Evolutionary conservation across 192 early-diverging fungal species (phyloP).

Genomic region (Coemansia sp.): DNA sequence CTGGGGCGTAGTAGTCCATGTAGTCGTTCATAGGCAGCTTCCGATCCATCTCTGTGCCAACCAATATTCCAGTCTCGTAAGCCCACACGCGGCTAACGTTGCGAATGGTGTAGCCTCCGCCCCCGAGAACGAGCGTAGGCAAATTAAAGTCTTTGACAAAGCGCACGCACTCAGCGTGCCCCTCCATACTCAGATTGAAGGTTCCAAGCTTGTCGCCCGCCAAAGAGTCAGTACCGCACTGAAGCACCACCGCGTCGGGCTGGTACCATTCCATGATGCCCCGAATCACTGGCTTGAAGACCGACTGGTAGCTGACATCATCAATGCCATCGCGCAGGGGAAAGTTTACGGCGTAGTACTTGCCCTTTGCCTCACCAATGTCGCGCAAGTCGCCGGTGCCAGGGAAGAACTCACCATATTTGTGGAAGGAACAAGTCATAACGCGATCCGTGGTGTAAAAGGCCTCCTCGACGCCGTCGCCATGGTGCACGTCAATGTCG

Average conservation of each 20-base stretch:
- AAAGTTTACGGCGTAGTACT: slow-evolving; percentile 93
- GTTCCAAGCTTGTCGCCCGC: slow-evolving; percentile 89
- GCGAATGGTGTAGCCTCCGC: slow-evolving; percentile 96
- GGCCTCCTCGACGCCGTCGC: slow-evolving; percentile 98
- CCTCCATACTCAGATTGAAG: slow-evolving; percentile 93
- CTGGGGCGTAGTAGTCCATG: slow-evolving; percentile 90
- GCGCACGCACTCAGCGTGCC: slow-evolving; percentile 90
- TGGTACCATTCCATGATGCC: slow-evolving; percentile 92
- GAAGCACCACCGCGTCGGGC: slow-evolving; percentile 87
- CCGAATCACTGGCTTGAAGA: slow-evolving; percentile 84
- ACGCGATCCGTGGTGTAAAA: slow-evolving; percentile 99
- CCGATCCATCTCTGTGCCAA: slow-evolving; percentile 67
- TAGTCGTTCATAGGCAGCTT: slow-evolving; percentile 89
- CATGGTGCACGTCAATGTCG: slow-evolving; percentile 98
- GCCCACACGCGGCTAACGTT: slow-evolving; percentile 94
- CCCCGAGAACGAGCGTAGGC: slow-evolving; percentile 90
- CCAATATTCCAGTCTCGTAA: slow-evolving; percentile 87
- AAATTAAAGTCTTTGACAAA: slow-evolving; percentile 90
- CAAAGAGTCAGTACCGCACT: slow-evolving; percentile 96
- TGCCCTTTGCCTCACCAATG: slow-evolving; percentile 86
- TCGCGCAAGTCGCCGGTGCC: slow-evolving; percentile 96
- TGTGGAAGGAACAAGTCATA: slow-evolving; percentile 99
- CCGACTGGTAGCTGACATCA: slow-evolving; percentile 83
- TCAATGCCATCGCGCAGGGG: slow-evolving; percentile 93
- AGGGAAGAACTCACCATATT: slow-evolving; percentile 98